Evolutionary conservation across 2,329 filamentous ascomycete genomes (phyloP).

Genomic region (Colletotrichum sp.): DNA sequence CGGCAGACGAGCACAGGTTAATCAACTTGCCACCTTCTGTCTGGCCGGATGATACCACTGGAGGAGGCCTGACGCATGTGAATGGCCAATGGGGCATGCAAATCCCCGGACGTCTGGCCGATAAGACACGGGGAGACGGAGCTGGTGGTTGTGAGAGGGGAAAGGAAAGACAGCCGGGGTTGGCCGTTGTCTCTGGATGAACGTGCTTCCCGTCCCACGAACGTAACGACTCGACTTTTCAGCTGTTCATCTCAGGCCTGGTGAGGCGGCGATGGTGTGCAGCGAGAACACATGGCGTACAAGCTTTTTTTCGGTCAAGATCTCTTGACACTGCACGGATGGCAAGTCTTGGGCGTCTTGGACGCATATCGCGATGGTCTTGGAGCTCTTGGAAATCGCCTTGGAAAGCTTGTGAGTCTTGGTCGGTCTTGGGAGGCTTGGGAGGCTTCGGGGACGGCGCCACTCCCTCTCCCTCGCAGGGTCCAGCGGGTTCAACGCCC

Average conservation of each 20-base stretch:
- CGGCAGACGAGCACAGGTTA: neutral
- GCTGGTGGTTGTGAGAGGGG: neutral
- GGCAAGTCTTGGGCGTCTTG: slow-evolving; percentile 14
- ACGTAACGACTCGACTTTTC: neutral
- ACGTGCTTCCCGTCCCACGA: neutral
- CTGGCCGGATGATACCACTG: neutral
- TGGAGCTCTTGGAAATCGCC: neutral
- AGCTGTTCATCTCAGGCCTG: neutral
- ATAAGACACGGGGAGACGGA: neutral
- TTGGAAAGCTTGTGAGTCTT: slow-evolving; percentile 8
- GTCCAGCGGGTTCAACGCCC: neutral
- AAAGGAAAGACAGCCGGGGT: neutral
- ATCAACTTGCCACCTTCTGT: slow-evolving; percentile 5
- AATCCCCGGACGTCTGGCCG: neutral
- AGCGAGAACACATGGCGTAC: neutral
- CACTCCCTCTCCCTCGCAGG: neutral
- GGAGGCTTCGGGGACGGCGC: neutral
- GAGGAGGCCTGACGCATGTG: neutral
- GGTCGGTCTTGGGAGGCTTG: neutral
- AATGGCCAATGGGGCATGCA: neutral
- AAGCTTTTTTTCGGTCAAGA: slow-evolving; percentile 8
- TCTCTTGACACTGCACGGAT: slow-evolving; percentile 8
- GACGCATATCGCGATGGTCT: neutral
- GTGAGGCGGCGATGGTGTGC: neutral
- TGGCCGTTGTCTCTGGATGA: neutral